phyloP scores from a whole-genome alignment of 148 eudicot genomes.

The Vaccinium macrocarpon region DNA sequence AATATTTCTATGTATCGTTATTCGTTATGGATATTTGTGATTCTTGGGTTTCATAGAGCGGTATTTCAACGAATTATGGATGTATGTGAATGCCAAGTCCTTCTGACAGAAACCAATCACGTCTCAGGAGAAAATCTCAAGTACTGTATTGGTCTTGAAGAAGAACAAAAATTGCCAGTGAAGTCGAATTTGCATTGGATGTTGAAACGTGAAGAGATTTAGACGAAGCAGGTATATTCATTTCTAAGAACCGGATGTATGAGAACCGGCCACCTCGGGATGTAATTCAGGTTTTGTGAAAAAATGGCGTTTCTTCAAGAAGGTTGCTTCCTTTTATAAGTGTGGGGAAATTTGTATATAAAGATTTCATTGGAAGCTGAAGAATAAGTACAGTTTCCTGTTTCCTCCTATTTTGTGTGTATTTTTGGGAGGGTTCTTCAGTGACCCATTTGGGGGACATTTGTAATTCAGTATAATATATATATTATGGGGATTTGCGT shows the following conservation, averaged over 20 bases:
- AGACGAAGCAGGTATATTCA: neutral
- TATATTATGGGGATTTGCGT: neutral
- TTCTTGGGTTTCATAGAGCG: neutral
- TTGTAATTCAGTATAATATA: neutral
- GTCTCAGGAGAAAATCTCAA: neutral
- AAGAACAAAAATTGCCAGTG: neutral
- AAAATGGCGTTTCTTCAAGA: neutral
- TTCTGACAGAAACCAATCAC: neutral
- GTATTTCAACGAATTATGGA: neutral
- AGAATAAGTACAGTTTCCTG: neutral
- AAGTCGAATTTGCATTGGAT: neutral
- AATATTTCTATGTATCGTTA: neutral
- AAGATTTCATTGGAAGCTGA: neutral
- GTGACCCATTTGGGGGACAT: neutral
- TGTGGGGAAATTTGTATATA: neutral
- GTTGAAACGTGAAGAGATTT: neutral
- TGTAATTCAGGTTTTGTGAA: neutral
- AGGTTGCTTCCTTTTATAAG: neutral
- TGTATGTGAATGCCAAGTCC: neutral
- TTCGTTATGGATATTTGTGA: neutral
- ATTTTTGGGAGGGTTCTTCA: neutral
- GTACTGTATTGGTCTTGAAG: neutral
- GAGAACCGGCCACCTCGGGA: neutral
- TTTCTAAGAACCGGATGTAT: neutral
- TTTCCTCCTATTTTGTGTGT: neutral